Base-by-base conservation (phyloP, 768 basidiomycete species). In the Phylloporus arenicola region DNA sequence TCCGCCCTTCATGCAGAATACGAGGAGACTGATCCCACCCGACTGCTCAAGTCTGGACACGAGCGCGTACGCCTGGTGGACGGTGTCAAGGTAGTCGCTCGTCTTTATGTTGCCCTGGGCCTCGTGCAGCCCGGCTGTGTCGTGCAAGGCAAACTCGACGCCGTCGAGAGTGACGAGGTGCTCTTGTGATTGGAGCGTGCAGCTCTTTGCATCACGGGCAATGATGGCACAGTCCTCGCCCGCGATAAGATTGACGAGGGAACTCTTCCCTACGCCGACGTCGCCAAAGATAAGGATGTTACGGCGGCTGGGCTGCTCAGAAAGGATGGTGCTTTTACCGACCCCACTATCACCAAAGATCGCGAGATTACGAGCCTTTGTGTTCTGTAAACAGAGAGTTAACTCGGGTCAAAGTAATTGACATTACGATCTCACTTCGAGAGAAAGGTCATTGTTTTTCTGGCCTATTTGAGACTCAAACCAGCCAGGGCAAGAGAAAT, bases 341-440 rank as follows among this genome's bases (percentile, higher is more conserved):
- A 68, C 53, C 14, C 75, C 75, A 3, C 68, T 67, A 38, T 75
- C 72, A 1, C 75, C 75, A 37, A 76, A 76, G 19, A 76, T 40
- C 14, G 76, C 61, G n/a, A 76, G 43, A 45, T 76, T 76, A 24
- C 53, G 61, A 24, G 16, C 19, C 30, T 50, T 52, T 24, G 16
- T 33, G 9, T n/a, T n/a, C n/a, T n/a, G 57, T 59, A 35, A 49
- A 16, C 4, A 19, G 12, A 34, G n/a, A 16, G 25, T 59, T 14
- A 33, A 31, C 11, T 5, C 13, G 19, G 9, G n/a, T 7, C 14
- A 40, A 35, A 19, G n/a, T n/a, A n/a, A n/a, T n/a, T n/a, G n/a
- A n/a, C n/a, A 4, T 16, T 19, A 38, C 10, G 19, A 14, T 39
- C 56, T 47, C 14, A 66, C 61, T 48, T 58, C 46, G 40, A 11